Percentiles rank a stretch among this genome's conserved stretches.
Conservation (phyloP, 2,329 filamentous ascomycete species). For the Phialocephala sp. region DNA sequence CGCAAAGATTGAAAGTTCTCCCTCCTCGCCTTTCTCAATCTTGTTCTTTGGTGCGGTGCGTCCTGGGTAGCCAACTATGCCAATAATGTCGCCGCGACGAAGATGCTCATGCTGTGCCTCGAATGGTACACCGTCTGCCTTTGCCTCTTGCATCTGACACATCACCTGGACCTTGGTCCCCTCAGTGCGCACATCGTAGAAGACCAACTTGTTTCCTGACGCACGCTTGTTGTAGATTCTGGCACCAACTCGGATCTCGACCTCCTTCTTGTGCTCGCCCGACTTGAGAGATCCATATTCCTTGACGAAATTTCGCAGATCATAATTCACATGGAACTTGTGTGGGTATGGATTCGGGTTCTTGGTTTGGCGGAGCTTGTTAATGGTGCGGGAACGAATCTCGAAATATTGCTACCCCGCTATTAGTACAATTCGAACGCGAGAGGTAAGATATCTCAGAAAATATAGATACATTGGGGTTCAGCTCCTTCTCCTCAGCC, state of each 20-base stretch:
- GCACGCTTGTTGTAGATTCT: constrained; percentile 89
- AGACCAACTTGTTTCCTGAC: constrained; percentile 83
- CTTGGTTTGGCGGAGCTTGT: constrained; percentile 75
- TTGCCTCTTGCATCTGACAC: constrained; percentile 82
- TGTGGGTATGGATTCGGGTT: constrained; percentile 89
- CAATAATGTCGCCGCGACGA: constrained; percentile 90
- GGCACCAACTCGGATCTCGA: constrained; percentile 77
- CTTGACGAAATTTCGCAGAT: constrained; percentile 78
- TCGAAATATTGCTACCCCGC: constrained; percentile 84
- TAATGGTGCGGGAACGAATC: constrained; percentile 84
- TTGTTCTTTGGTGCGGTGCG: constrained; percentile 90
- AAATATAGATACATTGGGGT: constrained; percentile 65
- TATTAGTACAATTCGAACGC: constrained; percentile 24
- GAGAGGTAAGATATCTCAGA: not conserved
- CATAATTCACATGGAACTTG: constrained; percentile 87
- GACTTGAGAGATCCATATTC: constrained; percentile 85
- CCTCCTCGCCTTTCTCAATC: constrained; percentile 76
- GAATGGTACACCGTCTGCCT: constrained; percentile 70
- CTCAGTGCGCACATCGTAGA: constrained; percentile 84
- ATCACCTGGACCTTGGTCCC: constrained; percentile 87
- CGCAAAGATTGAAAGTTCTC: constrained; percentile 94
- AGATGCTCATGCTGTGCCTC: constrained; percentile 89
- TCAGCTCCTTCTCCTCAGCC: constrained; percentile 73
- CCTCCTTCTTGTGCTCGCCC: constrained; percentile 80
- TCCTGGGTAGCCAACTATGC: constrained; percentile 82